These are phyloP conservation scores for Paraurostyla sp. DNA, from an alignment of 73 alveolate genomes.

Conservation along the genomic window DNA sequence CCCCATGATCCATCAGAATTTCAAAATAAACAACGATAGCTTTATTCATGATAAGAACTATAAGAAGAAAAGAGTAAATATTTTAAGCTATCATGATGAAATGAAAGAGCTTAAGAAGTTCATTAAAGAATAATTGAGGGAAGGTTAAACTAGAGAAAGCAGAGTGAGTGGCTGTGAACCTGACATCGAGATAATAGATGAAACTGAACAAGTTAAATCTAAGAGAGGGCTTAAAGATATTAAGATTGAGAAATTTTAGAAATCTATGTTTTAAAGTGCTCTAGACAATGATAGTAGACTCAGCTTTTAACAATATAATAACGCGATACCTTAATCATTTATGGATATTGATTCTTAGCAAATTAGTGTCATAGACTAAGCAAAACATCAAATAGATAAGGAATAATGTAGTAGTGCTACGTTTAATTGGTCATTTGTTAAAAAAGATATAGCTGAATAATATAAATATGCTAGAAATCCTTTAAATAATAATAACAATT, in stretches of 20 bases:
- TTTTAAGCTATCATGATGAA: background rate
- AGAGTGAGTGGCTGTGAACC: background rate
- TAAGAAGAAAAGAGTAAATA: background rate
- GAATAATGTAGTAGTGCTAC: no score
- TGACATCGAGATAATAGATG: background rate
- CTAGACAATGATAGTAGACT: no score
- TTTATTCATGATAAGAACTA: background rate
- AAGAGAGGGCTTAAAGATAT: no score
- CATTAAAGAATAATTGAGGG: background rate
- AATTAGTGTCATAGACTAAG: background rate
- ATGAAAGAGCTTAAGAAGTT: background rate
- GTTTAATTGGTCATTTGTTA: background rate
- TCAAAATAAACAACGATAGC: constrained; percentile 3
- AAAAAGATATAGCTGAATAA: background rate
- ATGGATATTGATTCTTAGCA: no score
- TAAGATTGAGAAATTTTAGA: no score
- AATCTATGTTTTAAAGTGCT: no score
- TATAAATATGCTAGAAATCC: background rate
- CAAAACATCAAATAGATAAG: background rate
- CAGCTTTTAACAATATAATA: no score
- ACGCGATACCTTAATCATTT: no score
- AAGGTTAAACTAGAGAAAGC: background rate
- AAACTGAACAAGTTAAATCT: no score
- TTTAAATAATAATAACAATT: background rate
- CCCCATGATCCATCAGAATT: background rate